A percentile compares a stretch with the other conserved stretches of the same genome.
Evolutionary conservation across 106 monocot species (phyloP).

Genomic region (Gastrodia elata): DNA sequence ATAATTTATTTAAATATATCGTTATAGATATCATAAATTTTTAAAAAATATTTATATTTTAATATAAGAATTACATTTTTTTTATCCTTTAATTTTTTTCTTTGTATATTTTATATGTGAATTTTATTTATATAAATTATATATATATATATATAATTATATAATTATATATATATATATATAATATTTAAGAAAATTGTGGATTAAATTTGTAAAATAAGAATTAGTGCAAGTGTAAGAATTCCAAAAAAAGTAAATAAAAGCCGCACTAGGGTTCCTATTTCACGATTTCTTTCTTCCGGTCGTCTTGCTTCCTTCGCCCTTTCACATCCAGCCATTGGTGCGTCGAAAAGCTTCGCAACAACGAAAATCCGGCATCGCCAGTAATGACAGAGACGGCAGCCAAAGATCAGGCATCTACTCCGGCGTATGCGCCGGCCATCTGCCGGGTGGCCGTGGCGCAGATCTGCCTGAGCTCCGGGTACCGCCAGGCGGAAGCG

Average conservation of each 20-base stretch:
- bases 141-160: no score
- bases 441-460: conserved; percentile 39
- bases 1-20: no score
- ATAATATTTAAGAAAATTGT: no score
- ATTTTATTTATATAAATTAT: no score
- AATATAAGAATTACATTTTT: no score
- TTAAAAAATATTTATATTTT: no score
- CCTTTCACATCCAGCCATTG: not conserved
- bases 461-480: conserved; percentile 41
- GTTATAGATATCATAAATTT: no score
- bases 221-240: no score
- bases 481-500: conserved; percentile 30
- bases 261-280: not conserved
- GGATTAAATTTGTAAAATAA: no score
- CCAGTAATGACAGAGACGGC: conserved; percentile 2
- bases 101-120: no score
- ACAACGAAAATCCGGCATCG: not conserved
- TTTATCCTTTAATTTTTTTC: no score
- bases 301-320: not conserved
- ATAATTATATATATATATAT: no score
- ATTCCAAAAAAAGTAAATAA: not conserved
- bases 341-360: not conserved
- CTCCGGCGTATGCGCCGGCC: conserved; percentile 10
- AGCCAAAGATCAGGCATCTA: not conserved
- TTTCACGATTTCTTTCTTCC: not conserved